Conservation (phyloP, 495 filamentous ascomycete species). For the Penicillium crystallinum region DNA sequence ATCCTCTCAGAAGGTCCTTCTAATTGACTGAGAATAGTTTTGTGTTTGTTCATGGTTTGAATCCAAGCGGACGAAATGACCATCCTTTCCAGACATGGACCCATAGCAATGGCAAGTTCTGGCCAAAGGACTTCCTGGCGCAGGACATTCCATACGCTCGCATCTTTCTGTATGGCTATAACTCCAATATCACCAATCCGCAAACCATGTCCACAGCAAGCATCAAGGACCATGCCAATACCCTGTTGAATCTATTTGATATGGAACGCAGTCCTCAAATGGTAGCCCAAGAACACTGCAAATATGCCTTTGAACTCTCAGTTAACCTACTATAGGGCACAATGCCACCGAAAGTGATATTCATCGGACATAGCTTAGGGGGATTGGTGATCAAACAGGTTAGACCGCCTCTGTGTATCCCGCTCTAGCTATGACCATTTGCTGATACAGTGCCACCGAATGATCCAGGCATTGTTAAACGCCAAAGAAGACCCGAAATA, state of each 20-base stretch:
- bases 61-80: conserved; percentile 33
- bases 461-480: conserved; percentile 35
- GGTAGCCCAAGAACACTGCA: background rate
- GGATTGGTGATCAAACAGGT: conserved; percentile 45
- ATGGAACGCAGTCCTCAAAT: conserved; percentile 29
- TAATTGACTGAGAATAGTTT: conserved; percentile 14
- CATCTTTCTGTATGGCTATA: conserved; percentile 42
- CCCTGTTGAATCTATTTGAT: conserved; percentile 32
- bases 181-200: conserved; percentile 35
- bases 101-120: conserved; percentile 33
- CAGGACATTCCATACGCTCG: conserved; percentile 37
- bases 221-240: conserved; percentile 38
- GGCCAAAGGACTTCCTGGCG: conserved; percentile 37
- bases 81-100: conserved; percentile 41
- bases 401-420: background rate
- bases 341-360: conserved; percentile 34
- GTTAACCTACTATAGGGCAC: conserved; percentile 6
- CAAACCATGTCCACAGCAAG: conserved; percentile 35
- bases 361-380: conserved; percentile 44
- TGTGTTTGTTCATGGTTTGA: conserved; percentile 38
- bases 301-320: background rate
- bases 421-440: background rate
- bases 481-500: conserved; percentile 40
- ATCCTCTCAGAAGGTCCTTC: background rate
- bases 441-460: background rate